Conservation (phyloP, 768 basidiomycete species). For the Mycena kentingensis region DNA sequence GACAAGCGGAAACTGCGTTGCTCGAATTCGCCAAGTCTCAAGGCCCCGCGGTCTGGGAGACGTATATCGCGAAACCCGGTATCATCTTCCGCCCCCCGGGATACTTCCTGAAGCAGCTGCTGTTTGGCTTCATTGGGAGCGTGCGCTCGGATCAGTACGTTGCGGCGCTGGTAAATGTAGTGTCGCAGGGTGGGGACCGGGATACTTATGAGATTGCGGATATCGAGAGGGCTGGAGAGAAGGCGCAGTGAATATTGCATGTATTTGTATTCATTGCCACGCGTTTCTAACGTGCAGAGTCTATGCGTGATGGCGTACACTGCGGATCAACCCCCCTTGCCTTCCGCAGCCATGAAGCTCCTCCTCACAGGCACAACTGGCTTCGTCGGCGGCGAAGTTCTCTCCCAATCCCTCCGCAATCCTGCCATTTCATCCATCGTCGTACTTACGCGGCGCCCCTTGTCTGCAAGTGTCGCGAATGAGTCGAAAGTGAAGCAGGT, state of each 20-base stretch:
- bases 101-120: background rate
- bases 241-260: no score
- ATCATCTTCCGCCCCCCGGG: background rate
- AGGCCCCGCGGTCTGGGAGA: constrained; percentile 7
- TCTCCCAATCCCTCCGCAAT: constrained; percentile 2
- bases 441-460: constrained; percentile 9
- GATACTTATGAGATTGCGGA: constrained; percentile 1
- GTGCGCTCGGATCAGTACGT: constrained; percentile 3
- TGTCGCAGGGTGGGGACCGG: background rate
- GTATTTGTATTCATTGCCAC: no score
- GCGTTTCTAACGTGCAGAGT: no score
- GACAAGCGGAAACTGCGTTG: constrained; percentile 3
- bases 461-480: background rate
- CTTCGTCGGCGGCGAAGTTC: constrained; percentile 7
- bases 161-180: constrained; percentile 8
- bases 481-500: constrained; percentile 3
- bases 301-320: no score
- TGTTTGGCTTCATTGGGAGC: background rate
- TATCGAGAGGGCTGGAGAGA: background rate
- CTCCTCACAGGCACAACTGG: constrained; percentile 13
- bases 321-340: no score
- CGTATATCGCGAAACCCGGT: constrained; percentile 9
- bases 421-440: constrained; percentile 7
- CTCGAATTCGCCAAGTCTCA: constrained; percentile 1
- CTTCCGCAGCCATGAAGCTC: no score